Base-by-base conservation (phyloP, 306 rosid species). In the Dalbergia oliveri region DNA sequence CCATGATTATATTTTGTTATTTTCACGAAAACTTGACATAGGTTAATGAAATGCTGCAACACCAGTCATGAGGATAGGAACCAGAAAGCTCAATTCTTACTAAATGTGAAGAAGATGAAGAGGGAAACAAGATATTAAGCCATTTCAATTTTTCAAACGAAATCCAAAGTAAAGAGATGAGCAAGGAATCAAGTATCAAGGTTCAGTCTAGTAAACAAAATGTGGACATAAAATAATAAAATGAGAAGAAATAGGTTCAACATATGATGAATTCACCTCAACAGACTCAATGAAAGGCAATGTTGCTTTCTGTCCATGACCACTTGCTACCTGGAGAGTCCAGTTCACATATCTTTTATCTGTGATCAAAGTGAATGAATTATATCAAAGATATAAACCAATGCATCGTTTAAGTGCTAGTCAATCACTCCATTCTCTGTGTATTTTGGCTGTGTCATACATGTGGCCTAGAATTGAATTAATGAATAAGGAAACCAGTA, bases 261-360 rank as follows among this genome's bases (percentile, higher is more conserved):
- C 57, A 43, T 44, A 43, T 31, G 79, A 43, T 31, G 79, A 78
- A 70, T 77, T 90, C 86, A 95, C 99, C 98, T 95, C 97, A 8
- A 95, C 90, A 79, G 93, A 95, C 84, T 88, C 80, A 66, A 95
- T 72, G 89, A 93, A 95, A 14, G 98, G 90, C 82, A 95, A 84
- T 66, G 91, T 80, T 69, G 99, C 97, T 87, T 90, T 93, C 65
- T 67, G 91, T 66, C 93, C 93, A 77, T 95, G 98, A 56, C 84
- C 85, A 78, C 99, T 93, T 60, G 88, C 90, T 44, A 95, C 70
- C 60, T 96, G 97, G 84, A 95, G 97, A 66, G 88, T 91, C 99
- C 98, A 95, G 87, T 91, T 93, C 81, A 93, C 96, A 84, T 85
- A 87, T 84, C 82, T 90, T 87, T 87, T 84, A 89, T 95, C 98